Evolutionary conservation across 108 stramenopile species (phyloP).

Genomic region (Fragilariopsis cylindrus): DNA sequence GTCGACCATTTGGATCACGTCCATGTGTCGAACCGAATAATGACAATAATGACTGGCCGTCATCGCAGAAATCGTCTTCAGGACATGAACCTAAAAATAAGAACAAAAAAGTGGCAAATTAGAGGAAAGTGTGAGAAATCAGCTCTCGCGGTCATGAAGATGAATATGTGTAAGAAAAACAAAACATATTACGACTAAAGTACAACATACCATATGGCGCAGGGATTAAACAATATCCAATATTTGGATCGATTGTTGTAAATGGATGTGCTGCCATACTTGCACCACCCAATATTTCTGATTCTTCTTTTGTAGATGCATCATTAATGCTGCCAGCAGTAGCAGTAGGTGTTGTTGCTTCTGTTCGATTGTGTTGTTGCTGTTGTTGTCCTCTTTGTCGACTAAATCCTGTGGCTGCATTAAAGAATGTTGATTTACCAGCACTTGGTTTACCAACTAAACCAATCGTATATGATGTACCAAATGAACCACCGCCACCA

Average conservation of each 20-base stretch:
- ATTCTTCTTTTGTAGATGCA: constrained; percentile 4
- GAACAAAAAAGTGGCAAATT: no score
- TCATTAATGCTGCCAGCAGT: neutral
- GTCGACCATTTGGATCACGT: constrained; percentile 59
- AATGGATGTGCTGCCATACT: constrained; percentile 93
- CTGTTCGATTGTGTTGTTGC: neutral
- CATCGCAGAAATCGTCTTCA: constrained; percentile 46
- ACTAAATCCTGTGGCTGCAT: constrained; percentile 83
- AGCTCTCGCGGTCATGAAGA: no score
- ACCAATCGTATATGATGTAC: constrained; percentile 52
- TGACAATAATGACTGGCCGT: neutral
- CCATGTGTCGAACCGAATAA: constrained; percentile 76
- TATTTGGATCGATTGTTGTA: constrained; percentile 94
- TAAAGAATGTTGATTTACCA: constrained; percentile 90
- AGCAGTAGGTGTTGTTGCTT: neutral
- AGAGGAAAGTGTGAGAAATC: no score
- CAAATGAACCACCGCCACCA: constrained; percentile 43
- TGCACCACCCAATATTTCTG: constrained; percentile 57
- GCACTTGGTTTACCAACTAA: constrained; percentile 86
- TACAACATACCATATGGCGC: constrained; percentile 32
- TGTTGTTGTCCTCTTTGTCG: constrained; percentile 56
- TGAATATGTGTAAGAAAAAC: no score
- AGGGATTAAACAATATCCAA: constrained; percentile 78
- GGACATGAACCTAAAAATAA: constrained; percentile 53
- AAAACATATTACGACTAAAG: neutral